Percentiles rank a stretch among this genome's conserved stretches.
Conservation (phyloP, 768 basidiomycete genomes). For the Psilocybe subaeruginosa region DNA sequence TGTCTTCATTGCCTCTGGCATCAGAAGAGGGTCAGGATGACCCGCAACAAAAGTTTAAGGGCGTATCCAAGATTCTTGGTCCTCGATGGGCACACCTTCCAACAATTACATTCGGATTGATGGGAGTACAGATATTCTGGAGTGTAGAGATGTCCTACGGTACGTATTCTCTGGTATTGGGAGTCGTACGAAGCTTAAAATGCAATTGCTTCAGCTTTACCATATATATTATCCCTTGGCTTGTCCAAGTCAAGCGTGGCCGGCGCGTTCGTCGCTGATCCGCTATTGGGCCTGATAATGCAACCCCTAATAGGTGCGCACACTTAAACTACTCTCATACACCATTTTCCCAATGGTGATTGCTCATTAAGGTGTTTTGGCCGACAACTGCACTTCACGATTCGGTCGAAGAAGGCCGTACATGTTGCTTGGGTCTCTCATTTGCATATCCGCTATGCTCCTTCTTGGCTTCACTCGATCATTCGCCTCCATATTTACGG, state of each 20-base stretch:
- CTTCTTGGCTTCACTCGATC: conserved; percentile 82
- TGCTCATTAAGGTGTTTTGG: conserved; percentile 50
- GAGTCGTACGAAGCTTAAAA: background rate
- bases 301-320: conserved; percentile 81
- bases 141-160: conserved; percentile 95
- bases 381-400: conserved; percentile 82
- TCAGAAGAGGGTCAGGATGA: conserved; percentile 41
- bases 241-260: conserved; percentile 87
- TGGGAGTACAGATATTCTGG: conserved; percentile 92
- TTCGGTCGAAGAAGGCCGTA: conserved; percentile 88
- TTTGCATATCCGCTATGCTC: conserved; percentile 75
- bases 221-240: conserved; percentile 89
- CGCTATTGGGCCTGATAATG: conserved; percentile 86
- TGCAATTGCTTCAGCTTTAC: conserved; percentile 51
- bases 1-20: conserved; percentile 46
- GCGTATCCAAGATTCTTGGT: conserved; percentile 63
- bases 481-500: conserved; percentile 56
- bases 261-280: conserved; percentile 91
- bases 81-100: conserved; percentile 71
- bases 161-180: conserved; percentile 25
- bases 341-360: background rate
- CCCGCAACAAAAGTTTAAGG: conserved; percentile 42
- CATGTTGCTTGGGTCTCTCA: conserved; percentile 70
- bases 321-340: background rate
- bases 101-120: conserved; percentile 72